Evolutionary conservation across 768 basidiomycete genomes (phyloP).

Genomic region (Mycena capillaripes): DNA sequence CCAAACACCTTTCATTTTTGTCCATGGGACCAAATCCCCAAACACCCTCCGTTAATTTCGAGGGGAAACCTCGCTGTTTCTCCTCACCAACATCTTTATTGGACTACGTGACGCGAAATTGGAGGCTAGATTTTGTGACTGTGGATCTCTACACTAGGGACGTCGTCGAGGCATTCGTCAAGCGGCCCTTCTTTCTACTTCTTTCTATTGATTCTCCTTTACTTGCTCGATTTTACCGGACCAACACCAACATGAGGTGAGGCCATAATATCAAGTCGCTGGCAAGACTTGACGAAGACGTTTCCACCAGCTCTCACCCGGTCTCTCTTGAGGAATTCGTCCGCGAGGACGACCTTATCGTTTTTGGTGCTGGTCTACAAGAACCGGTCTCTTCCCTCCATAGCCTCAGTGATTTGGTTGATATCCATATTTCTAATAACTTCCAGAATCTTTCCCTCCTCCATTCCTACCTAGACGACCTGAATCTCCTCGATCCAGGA

Average conservation of each 20-base stretch:
- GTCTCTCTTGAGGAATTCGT: constrained; percentile 82
- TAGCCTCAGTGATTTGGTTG: constrained; percentile 63
- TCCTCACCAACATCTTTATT: constrained; percentile 68
- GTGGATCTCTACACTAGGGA: constrained; percentile 70
- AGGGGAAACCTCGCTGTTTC: constrained; percentile 52
- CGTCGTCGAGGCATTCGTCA: constrained; percentile 78
- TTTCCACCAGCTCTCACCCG: constrained; percentile 27
- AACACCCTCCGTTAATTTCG: constrained; percentile 37
- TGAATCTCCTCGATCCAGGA: constrained; percentile 80
- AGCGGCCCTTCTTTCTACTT: constrained; percentile 92
- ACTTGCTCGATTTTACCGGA: constrained; percentile 74
- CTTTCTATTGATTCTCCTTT: constrained; percentile 88
- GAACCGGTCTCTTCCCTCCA: constrained; percentile 46
- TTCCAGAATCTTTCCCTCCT: constrained; percentile 69
- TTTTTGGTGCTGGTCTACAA: constrained; percentile 65
- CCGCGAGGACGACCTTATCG: constrained; percentile 73
- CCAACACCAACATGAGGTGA: constrained; percentile 60
- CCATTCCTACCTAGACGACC: constrained; percentile 70
- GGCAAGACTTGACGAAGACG: background rate
- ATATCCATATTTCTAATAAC: constrained; percentile 75
- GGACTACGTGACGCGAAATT: constrained; percentile 82
- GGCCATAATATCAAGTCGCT: background rate
- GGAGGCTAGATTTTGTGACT: constrained; percentile 88
- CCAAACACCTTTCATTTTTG: constrained; percentile 57
- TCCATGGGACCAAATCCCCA: constrained; percentile 53